Evolutionary conservation across 768 basidiomycete species (phyloP), one percentile per base, ranked within the genome.

Genomic region (Lentinula boryana): DNA sequence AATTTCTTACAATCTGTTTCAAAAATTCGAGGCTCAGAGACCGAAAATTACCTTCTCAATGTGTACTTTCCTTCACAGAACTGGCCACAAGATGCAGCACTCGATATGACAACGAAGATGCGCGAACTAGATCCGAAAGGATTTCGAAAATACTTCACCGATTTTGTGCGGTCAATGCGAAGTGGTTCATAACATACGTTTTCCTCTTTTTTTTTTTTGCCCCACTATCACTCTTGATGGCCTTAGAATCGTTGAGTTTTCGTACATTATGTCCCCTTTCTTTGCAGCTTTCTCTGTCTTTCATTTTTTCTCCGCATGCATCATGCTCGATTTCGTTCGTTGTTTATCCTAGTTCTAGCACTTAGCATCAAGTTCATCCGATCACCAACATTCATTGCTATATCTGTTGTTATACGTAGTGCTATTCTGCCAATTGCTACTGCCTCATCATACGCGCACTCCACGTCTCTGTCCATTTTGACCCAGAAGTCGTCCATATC

Each of bases 1-100:
- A 87, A 84, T 66, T 81, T 98, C 51, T 76, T 98, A 43, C 92
- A 97, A 69, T 78, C 83, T 0, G 81, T 96, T 7, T 83, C 84
- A 64, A 87, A 85, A 69, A 86, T 84, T 12, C 78, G 97, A 63
- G 91, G 91, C 1, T 73, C 83, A 54, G 96, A 98, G 75, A 89
- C 89, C 0, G 84, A 89, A 69, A 83, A 88, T 57, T 96, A 88
- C 72, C 84, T 99, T 67, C 73, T 87, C 12, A 78, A 77, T 56
- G 83, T 86, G 32, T 93, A 93, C 74, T 82, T 99, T 18, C 95
- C 97, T 1, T 85, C 93, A 8, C 86, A 96, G 74, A 84, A 87
- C 63, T 95, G 94, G 84, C 95, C 97, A 35, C 74, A 81, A 21
- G 85, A 89, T 48, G 85, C 81, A 31, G 88, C 91, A 3, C 63